These are phyloP conservation scores for Metschnikowia matae DNA, from an alignment of 805 yeast genomes.

Conservation along the genomic window DNA sequence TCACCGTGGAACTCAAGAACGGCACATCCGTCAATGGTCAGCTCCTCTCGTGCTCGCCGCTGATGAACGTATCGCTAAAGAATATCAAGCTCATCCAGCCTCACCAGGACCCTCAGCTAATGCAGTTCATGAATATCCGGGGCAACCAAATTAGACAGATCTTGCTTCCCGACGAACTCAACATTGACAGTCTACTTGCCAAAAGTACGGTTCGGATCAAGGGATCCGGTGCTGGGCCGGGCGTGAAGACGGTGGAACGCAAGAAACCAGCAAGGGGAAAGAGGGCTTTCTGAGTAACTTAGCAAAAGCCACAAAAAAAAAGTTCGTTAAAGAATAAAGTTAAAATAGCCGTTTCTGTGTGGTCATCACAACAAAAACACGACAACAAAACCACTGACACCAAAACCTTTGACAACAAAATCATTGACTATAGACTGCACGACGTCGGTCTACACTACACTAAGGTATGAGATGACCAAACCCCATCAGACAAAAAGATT, in stretches of 20 bases:
- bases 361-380: no score
- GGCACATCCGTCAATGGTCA: constrained; percentile 87
- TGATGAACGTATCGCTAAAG: constrained; percentile 82
- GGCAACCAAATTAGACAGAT: constrained; percentile 87
- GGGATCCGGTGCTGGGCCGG: constrained; percentile 45
- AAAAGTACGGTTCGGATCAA: constrained; percentile 44
- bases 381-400: no score
- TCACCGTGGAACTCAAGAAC: constrained; percentile 86
- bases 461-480: no score
- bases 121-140: constrained; percentile 79
- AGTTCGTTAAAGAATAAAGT: no score
- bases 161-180: constrained; percentile 79
- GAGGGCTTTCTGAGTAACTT: constrained; percentile 10
- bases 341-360: no score
- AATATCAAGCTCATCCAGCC: constrained; percentile 75
- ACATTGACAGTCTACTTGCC: constrained; percentile 59
- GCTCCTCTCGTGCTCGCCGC: constrained; percentile 77
- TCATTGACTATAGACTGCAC: no score
- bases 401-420: no score
- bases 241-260: constrained; percentile 16
- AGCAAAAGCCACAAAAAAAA: no score
- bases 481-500: no score
- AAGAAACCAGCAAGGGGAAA: constrained; percentile 17
- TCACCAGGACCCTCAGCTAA: constrained; percentile 60
- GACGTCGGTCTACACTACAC: no score